phyloP scores from a whole-genome alignment of 2,329 filamentous ascomycete species.

The Cladosporium halotolerans region DNA sequence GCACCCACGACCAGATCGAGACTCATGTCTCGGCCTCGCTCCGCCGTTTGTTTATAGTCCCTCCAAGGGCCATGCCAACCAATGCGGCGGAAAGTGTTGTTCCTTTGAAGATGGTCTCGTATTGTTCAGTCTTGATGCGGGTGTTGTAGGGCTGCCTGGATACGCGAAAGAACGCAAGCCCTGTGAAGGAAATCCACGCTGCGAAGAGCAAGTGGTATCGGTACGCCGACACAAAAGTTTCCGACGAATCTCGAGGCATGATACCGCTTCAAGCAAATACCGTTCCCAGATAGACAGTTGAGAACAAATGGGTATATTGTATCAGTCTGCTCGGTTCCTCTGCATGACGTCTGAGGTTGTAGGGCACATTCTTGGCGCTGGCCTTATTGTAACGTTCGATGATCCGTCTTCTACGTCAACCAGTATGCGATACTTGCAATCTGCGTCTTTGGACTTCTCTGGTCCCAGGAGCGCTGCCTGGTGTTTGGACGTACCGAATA shows the following conservation, averaged over 20 bases:
- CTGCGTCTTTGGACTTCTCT: too few species aligned
- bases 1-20: too few species aligned
- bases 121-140: slow-evolving; percentile 31
- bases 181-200: slow-evolving; percentile 24
- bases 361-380: too few species aligned
- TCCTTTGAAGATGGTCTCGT: slow-evolving; percentile 34
- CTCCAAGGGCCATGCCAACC: slow-evolving; percentile 14
- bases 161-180: slow-evolving; percentile 30
- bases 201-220: slow-evolving; percentile 29
- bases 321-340: too few species aligned
- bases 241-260: not conserved
- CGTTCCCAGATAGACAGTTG: too few species aligned
- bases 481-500: too few species aligned
- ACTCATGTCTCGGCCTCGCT: not conserved
- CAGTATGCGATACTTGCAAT: too few species aligned
- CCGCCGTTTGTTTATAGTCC: slow-evolving; percentile 7
- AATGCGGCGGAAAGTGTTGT: slow-evolving; percentile 24
- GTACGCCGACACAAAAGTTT: slow-evolving; percentile 15
- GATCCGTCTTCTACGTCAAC: too few species aligned
- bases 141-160: slow-evolving; percentile 30
- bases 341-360: too few species aligned
- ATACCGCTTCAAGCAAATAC: not conserved
- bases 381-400: too few species aligned
- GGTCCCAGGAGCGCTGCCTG: too few species aligned
- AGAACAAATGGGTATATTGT: too few species aligned